phyloP scores from a whole-genome alignment of 345 rosid genomes.

The Turritis glabra region DNA sequence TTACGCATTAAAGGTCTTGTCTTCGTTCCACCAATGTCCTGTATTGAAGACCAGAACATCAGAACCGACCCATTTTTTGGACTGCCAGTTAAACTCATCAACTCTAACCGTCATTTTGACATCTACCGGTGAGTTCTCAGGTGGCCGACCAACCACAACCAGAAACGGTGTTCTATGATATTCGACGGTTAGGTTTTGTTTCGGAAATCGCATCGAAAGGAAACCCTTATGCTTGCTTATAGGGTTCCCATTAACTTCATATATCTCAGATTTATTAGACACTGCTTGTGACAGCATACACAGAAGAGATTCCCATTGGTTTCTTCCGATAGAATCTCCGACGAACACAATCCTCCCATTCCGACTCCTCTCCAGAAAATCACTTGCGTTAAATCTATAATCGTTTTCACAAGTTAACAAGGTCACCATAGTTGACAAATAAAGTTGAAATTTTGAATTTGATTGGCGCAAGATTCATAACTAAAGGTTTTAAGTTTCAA shows the following conservation, averaged over 20 bases:
- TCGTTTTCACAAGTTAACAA: neutral
- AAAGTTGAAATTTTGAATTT: neutral
- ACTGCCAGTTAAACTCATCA: slow-evolving; percentile 67
- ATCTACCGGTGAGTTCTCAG: slow-evolving; percentile 44
- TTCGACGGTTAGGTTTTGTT: slow-evolving; percentile 67
- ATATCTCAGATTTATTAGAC: slow-evolving; percentile 55
- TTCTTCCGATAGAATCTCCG: slow-evolving; percentile 90
- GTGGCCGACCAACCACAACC: slow-evolving; percentile 58
- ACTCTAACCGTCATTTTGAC: slow-evolving; percentile 57
- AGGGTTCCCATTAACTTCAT: slow-evolving; percentile 67
- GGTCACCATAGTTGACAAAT: neutral
- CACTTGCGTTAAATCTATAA: slow-evolving; percentile 71
- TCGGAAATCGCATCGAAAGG: slow-evolving; percentile 70
- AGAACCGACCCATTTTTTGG: slow-evolving; percentile 63
- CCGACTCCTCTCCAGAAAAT: slow-evolving; percentile 64
- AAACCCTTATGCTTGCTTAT: slow-evolving; percentile 84
- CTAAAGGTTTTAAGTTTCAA: slow-evolving; percentile 12
- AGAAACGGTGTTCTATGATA: slow-evolving; percentile 82
- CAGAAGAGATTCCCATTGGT: slow-evolving; percentile 86
- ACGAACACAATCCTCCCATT: slow-evolving; percentile 77
- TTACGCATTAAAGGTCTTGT: slow-evolving; percentile 59
- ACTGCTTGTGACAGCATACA: slow-evolving; percentile 75
- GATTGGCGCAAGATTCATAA: slow-evolving; percentile 27
- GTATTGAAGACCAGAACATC: slow-evolving; percentile 70
- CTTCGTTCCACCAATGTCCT: slow-evolving; percentile 87